Evolutionary conservation across 1,284 basidiomycete genomes (phyloP).

Genomic region (Leucoagaricus sp.): DNA sequence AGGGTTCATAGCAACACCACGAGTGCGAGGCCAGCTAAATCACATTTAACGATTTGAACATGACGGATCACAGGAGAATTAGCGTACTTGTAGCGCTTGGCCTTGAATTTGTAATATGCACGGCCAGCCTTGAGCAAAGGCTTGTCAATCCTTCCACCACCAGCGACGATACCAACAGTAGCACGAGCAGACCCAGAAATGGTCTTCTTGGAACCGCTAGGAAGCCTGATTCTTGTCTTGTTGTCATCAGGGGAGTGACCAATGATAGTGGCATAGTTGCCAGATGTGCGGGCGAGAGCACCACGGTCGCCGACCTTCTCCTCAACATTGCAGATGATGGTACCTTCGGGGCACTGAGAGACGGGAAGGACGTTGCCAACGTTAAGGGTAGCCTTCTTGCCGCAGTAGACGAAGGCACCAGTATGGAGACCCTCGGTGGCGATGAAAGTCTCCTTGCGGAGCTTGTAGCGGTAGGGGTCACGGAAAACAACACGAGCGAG

Average conservation of each 20-base stretch:
- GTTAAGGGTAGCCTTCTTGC: slow-evolving; percentile 94
- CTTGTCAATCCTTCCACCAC: slow-evolving; percentile 99
- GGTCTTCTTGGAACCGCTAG: slow-evolving; percentile 97
- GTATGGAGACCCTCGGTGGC: slow-evolving; percentile 99
- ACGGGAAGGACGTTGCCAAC: slow-evolving; percentile 99
- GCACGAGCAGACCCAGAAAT: slow-evolving; percentile 85
- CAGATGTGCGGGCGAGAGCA: slow-evolving; percentile 94
- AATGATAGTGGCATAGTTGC: slow-evolving; percentile 99
- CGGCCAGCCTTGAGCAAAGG: slow-evolving; percentile 96
- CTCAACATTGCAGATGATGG: slow-evolving; percentile 99
- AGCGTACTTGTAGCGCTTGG: slow-evolving; percentile 84
- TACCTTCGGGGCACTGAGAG: slow-evolving; percentile 93
- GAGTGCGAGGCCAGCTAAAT: slow-evolving; percentile 93
- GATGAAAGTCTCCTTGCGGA: slow-evolving; percentile 97
- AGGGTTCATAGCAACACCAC: slow-evolving; percentile 98
- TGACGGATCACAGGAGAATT: slow-evolving; percentile 18
- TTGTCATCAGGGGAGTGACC: slow-evolving; percentile 93
- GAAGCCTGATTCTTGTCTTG: slow-evolving; percentile 94
- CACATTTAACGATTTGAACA: slow-evolving; percentile 23
- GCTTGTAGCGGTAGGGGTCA: slow-evolving; percentile 99
- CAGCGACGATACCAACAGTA: slow-evolving; percentile 96
- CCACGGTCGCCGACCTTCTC: slow-evolving; percentile 98
- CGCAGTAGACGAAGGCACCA: slow-evolving; percentile 98
- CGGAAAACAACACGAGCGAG: slow-evolving; percentile 99
- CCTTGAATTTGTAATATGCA: slow-evolving; percentile 88